These are phyloP conservation scores for Erysimum cheiri DNA, from an alignment of 441 rosid genomes.

Conservation along the genomic window DNA sequence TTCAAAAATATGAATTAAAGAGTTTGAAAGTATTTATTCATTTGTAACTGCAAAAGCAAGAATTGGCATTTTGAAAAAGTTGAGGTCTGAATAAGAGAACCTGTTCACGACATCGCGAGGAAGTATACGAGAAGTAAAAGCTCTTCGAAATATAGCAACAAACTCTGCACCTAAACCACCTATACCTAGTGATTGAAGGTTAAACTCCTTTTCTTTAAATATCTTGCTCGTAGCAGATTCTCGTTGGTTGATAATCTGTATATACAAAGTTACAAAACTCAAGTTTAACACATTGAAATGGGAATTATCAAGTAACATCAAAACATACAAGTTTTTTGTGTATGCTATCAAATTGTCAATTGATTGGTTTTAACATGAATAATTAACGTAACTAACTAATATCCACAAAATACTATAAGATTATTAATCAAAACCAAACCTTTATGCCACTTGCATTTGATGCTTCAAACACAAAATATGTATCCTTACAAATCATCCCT, in stretches of 20 bases:
- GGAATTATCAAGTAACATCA: too few relatives aligned
- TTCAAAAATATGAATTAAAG: too few relatives aligned
- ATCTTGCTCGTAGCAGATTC: conserved; percentile 35
- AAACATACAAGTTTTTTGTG: too few relatives aligned
- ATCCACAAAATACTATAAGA: too few relatives aligned
- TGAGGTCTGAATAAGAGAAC: conserved; percentile 44
- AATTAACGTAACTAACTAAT: too few relatives aligned
- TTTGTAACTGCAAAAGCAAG: too few relatives aligned
- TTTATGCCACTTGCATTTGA: conserved; percentile 89
- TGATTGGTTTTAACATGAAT: too few relatives aligned
- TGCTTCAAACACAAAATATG: conserved; percentile 71
- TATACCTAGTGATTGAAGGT: conserved; percentile 82
- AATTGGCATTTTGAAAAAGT: too few relatives aligned
- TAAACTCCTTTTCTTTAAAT: conserved; percentile 85
- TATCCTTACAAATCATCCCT: conserved; percentile 61
- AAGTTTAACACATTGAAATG: too few relatives aligned
- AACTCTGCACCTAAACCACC: conserved; percentile 89
- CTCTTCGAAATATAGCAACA: conserved; percentile 93
- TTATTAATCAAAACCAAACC: conserved; percentile 50
- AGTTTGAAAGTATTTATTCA: too few relatives aligned
- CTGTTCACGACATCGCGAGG: conserved; percentile 89
- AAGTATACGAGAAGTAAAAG: conserved; percentile 93
- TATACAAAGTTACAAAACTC: not conserved
- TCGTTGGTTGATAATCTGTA: not conserved
- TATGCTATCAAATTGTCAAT: too few relatives aligned